phyloP scores from a whole-genome alignment of 83 land plant genomes.

The Isoetes engelmannii region DNA sequence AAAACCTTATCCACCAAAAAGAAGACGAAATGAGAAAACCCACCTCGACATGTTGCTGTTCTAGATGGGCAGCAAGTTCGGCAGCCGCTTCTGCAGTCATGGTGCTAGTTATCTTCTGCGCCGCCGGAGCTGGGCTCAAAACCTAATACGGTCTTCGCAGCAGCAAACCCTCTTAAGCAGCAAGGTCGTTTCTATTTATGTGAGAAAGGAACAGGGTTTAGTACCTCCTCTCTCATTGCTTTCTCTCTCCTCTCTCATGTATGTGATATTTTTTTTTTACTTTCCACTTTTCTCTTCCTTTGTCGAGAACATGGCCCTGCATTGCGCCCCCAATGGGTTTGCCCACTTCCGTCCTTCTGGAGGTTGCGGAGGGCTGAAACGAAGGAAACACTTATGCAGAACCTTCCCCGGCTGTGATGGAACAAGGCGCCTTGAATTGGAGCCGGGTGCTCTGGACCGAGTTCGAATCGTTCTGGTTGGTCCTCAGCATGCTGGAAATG shows the following conservation, averaged over 20 bases:
- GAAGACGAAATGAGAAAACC: neutral
- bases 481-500: constrained; percentile 31
- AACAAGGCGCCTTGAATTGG: no score
- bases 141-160: neutral
- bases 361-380: no score
- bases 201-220: neutral
- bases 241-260: constrained; percentile 8
- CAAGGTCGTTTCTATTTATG: neutral
- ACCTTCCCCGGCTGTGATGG: no score
- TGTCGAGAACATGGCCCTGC: neutral
- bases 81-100: constrained; percentile 29
- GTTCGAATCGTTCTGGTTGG: constrained; percentile 31
- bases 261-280: neutral
- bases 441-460: constrained; percentile 15
- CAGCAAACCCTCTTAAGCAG: neutral
- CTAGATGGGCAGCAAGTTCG: constrained; percentile 33
- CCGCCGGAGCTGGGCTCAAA: neutral
- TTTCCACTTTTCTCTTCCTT: neutral
- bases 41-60: constrained; percentile 36
- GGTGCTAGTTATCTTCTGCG: neutral
- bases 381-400: no score
- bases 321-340: no score
- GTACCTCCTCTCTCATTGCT: neutral
- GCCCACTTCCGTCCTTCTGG: no score
- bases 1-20: neutral